Percentiles rank a stretch among this genome's conserved stretches.
Evolutionary conservation across 2,329 filamentous ascomycete genomes (phyloP).

Genomic region (Aphanoascus verrucosus): DNA sequence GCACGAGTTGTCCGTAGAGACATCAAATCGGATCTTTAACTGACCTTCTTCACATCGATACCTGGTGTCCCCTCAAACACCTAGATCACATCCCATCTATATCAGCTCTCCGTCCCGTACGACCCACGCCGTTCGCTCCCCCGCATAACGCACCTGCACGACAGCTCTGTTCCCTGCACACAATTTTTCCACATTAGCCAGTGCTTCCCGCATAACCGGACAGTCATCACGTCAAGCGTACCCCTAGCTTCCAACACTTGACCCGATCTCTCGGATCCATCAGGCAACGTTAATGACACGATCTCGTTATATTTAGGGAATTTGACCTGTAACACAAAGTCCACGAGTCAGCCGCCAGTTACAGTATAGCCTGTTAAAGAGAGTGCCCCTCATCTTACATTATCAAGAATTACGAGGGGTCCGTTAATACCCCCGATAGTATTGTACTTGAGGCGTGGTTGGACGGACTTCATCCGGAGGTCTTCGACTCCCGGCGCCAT

Average conservation of each 20-base stretch:
- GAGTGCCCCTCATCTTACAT: slow-evolving; percentile 50
- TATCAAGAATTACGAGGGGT: slow-evolving; percentile 92
- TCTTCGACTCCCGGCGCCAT: slow-evolving; percentile 36
- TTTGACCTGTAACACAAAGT: slow-evolving; percentile 65
- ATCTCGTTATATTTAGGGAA: slow-evolving; percentile 97
- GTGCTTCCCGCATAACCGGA: neutral
- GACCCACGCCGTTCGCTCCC: neutral
- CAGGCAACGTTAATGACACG: slow-evolving; percentile 85
- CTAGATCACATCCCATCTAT: slow-evolving; percentile 37
- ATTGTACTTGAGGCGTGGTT: slow-evolving; percentile 82
- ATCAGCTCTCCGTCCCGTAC: neutral
- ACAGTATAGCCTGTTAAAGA: neutral
- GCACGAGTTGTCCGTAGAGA: slow-evolving; percentile 12
- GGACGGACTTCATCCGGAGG: slow-evolving; percentile 44
- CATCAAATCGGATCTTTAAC: slow-evolving; percentile 14
- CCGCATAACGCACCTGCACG: slow-evolving; percentile 60
- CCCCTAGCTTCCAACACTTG: slow-evolving; percentile 97
- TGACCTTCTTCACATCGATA: slow-evolving; percentile 95
- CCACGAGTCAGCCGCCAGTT: neutral
- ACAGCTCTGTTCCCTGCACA: slow-evolving; percentile 73
- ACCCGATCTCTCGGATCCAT: slow-evolving; percentile 86
- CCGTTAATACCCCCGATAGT: slow-evolving; percentile 97
- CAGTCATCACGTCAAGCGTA: slow-evolving; percentile 33
- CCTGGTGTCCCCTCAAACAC: slow-evolving; percentile 96
- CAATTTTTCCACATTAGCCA: slow-evolving; percentile 2